Conservation (phyloP, 148 eudicot genomes). For the Vaccinium corymbosum region DNA sequence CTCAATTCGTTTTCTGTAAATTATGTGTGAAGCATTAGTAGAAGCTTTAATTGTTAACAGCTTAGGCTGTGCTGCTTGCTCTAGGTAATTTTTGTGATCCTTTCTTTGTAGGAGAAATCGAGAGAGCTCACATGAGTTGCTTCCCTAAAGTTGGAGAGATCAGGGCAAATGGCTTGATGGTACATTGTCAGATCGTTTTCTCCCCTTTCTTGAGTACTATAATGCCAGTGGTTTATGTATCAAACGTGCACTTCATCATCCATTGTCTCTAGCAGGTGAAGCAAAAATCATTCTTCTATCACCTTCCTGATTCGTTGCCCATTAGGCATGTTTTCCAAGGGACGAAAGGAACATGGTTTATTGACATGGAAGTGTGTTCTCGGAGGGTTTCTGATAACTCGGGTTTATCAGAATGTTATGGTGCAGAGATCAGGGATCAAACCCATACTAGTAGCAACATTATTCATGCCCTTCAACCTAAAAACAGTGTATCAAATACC, state of each 20-base stretch:
- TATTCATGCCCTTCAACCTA: conserved; percentile 11
- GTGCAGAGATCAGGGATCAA: conserved; percentile 13
- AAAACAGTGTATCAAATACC: background rate
- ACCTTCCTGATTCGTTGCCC: conserved; percentile 49
- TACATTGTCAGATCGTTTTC: conserved; percentile 17
- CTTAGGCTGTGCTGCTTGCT: conserved; percentile 3
- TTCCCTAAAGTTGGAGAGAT: conserved; percentile 59
- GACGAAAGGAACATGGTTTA: conserved; percentile 34
- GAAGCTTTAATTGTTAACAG: background rate
- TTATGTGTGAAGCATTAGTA: background rate
- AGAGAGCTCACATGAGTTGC: conserved; percentile 48
- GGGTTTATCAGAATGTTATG: conserved; percentile 5
- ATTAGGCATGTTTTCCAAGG: conserved; percentile 47
- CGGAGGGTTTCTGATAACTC: background rate
- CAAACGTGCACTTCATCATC: background rate
- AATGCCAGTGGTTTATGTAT: background rate
- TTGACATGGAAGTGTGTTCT: conserved; percentile 33
- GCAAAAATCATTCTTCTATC: conserved; percentile 40
- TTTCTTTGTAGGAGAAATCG: conserved; percentile 50
- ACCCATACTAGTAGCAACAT: background rate
- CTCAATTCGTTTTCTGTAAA: background rate
- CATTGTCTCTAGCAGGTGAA: conserved; percentile 45
- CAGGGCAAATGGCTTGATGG: conserved; percentile 41
- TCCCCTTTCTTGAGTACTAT: background rate
- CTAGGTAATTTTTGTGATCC: conserved; percentile 5